Percentiles rank a stretch among this genome's conserved stretches.
Conservation (phyloP, 2,329 filamentous ascomycete genomes). For the Apiospora malaysiana region DNA sequence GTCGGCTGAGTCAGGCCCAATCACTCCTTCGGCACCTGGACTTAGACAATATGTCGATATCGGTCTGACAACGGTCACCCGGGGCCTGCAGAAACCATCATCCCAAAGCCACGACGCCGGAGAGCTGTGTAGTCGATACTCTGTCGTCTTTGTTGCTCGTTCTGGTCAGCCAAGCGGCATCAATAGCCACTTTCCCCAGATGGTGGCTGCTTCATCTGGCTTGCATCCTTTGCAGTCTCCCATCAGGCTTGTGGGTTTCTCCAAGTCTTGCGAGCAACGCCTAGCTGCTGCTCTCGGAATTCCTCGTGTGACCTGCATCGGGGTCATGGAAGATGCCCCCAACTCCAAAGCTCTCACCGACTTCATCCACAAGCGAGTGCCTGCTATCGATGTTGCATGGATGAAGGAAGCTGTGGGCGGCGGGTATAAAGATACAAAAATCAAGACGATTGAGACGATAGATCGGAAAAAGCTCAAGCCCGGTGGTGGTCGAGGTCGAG, state of each 20-base stretch:
- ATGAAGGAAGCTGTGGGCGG: constrained; percentile 49
- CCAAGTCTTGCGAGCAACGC: constrained; percentile 62
- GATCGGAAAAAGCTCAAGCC: constrained; percentile 7
- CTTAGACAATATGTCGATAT: constrained; percentile 65
- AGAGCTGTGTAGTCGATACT: constrained; percentile 41
- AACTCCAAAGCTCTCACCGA: constrained; percentile 62
- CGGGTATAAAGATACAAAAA: constrained; percentile 53
- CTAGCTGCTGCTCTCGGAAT: constrained; percentile 64
- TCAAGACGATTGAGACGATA: constrained; percentile 50
- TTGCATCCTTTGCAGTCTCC: constrained; percentile 44
- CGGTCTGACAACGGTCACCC: constrained; percentile 69
- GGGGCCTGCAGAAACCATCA: constrained; percentile 57
- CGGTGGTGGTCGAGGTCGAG: not conserved
- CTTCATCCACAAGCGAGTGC: constrained; percentile 59
- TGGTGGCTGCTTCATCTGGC: constrained; percentile 57
- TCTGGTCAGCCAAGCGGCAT: constrained; percentile 64
- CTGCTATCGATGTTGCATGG: constrained; percentile 62
- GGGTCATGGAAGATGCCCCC: constrained; percentile 61
- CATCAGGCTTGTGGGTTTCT: constrained; percentile 67
- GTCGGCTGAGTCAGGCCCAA: constrained; percentile 25
- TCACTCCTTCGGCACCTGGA: constrained; percentile 51
- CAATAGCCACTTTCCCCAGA: constrained; percentile 64
- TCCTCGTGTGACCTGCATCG: constrained; percentile 69
- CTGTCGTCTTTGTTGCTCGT: constrained; percentile 63
- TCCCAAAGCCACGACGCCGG: constrained; percentile 23